Conservation (phyloP, 2,329 filamentous ascomycete genomes). For the Kalaharituber pfeilii region DNA sequence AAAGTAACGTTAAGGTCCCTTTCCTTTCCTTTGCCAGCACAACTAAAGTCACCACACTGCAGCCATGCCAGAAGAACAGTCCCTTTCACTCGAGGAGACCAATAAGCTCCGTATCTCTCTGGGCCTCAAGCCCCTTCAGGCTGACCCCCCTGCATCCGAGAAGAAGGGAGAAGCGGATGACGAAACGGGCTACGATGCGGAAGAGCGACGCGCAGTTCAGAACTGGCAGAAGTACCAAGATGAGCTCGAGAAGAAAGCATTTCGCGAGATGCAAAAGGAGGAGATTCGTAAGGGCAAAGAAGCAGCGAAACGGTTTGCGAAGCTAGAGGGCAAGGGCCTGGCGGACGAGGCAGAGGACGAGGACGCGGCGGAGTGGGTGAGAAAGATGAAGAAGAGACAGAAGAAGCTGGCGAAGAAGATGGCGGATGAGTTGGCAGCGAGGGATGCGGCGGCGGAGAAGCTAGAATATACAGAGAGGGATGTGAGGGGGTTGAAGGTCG, state of each 20-base stretch:
- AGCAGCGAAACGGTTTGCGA: slow-evolving; percentile 54
- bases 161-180: slow-evolving; percentile 38
- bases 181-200: slow-evolving; percentile 50
- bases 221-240: slow-evolving; percentile 40
- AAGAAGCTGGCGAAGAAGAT: slow-evolving; percentile 68
- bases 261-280: slow-evolving; percentile 59
- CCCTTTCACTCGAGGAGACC: slow-evolving; percentile 73
- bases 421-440: slow-evolving; percentile 60
- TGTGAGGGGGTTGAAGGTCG: slow-evolving; percentile 77
- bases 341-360: slow-evolving; percentile 47
- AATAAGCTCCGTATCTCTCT: slow-evolving; percentile 81
- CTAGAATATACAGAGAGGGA: slow-evolving; percentile 70
- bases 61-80: slow-evolving; percentile 30
- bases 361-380: slow-evolving; percentile 69
- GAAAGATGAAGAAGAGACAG: slow-evolving; percentile 79
- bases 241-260: slow-evolving; percentile 54
- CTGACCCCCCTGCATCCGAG: slow-evolving; percentile 44
- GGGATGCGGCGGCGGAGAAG: slow-evolving; percentile 44
- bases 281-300: slow-evolving; percentile 80
- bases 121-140: slow-evolving; percentile 76
- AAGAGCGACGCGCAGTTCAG: slow-evolving; percentile 31
- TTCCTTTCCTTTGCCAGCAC: no score
- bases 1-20: no score
- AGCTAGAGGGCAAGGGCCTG: slow-evolving; percentile 66
- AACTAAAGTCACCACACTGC: slow-evolving; percentile 5